Base-by-base conservation (phyloP, 2,329 filamentous ascomycete genomes). In the Aspergillus sp. region DNA sequence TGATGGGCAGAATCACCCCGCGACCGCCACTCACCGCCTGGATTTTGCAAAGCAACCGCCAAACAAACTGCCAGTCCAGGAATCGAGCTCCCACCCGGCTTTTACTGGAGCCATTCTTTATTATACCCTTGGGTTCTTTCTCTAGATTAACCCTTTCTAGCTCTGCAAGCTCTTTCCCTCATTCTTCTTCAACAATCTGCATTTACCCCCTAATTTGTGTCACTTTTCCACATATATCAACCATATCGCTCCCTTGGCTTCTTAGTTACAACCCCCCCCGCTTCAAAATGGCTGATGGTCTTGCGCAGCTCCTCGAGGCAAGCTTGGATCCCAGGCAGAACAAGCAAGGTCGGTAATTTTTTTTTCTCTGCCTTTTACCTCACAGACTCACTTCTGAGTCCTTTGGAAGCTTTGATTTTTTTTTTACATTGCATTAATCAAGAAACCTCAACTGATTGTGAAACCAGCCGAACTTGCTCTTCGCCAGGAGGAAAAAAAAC, bases 271-370 rank as follows among this genome's bases (percentile, higher is more conserved):
- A 52, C 56, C 57, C 56, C 57, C 56, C 57, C 64, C 61, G 47
- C 63, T 63, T 53, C 61, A 74, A 73, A 66, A 90, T 90, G 87
- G 83, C 87, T 70, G 79, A 82, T 65, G 83, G 86, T 75, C 80
- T 88, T 76, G 90, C 92, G 65, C 87, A 92, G 83, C 85, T 98
- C 77, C 88, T 99, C 65, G 87, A 96, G 78, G 91, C 92, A 71
- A 98, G 92, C 71, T 85, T 98, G 71, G 91, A 97, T 79, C 92
- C 92, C 17, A 82, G 85, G 65, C 88, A 94, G 78, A 92, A 94
- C 78, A 93, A 92, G 78, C 90, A 96, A 89, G 94, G 94, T 94
- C 81, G 66, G 81, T 75, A 41, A 48, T 45, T 45, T 63, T 56
- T n/a, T 63, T 57, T n/a, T 45, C 67, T 39, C 43, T 12, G 41